A percentile compares a stretch with the other conserved stretches of the same genome.
phyloP scores from a whole-genome alignment of 78 protist genomes.

The Chrysochromulina parva region DNA sequence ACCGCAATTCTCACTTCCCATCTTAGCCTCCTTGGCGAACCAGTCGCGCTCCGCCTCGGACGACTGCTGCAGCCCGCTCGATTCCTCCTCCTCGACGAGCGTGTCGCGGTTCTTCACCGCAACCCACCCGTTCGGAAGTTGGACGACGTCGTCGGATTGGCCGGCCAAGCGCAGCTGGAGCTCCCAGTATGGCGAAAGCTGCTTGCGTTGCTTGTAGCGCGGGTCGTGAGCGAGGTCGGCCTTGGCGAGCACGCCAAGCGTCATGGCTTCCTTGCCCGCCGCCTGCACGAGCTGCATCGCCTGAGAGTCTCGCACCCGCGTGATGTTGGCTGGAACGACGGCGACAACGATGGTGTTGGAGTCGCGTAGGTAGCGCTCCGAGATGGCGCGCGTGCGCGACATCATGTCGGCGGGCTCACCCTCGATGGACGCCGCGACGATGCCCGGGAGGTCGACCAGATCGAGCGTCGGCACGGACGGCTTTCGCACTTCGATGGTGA shows the following conservation, averaged over 20 bases:
- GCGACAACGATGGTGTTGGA: neutral
- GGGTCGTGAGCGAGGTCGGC: constrained; percentile 8
- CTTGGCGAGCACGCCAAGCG: constrained; percentile 26
- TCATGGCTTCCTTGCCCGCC: neutral
- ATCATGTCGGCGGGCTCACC: constrained; percentile 9
- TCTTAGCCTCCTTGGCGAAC: neutral
- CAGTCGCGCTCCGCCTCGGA: neutral
- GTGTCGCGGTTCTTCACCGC: constrained; percentile 23
- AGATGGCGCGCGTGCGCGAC: neutral
- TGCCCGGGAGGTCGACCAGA: constrained; percentile 1
- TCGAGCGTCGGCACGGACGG: neutral
- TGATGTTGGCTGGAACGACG: neutral
- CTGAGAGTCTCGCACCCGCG: neutral
- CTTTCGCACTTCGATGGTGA: neutral
- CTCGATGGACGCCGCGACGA: constrained; percentile 2
- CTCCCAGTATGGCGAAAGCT: neutral
- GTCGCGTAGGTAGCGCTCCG: neutral
- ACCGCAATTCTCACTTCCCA: neutral
- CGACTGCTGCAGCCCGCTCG: neutral
- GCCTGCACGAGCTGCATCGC: constrained; percentile 18
- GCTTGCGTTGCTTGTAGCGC: constrained; percentile 17
- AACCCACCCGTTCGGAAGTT: neutral
- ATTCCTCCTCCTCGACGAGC: constrained; percentile 11
- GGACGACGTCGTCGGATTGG: neutral
- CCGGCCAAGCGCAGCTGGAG: neutral